A percentile compares a stretch with the other conserved stretches of the same genome.
Conservation (phyloP, 78 protist species). For the Corallochytrium limacisporum region DNA sequence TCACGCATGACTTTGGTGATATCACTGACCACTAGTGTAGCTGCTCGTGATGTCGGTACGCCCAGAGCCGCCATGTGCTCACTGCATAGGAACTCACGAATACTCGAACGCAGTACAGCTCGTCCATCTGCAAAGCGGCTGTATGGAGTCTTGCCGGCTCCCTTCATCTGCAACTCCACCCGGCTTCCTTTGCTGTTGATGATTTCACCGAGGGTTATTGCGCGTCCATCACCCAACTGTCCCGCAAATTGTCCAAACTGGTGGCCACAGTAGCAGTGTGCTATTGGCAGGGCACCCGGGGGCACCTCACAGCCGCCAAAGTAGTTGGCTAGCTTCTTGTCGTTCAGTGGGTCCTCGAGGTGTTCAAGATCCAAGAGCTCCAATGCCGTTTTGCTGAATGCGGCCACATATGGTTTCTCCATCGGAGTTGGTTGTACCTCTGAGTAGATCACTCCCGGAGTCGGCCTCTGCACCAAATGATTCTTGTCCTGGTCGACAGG, state of each 20-base stretch:
- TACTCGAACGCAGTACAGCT: slow-evolving; percentile 49
- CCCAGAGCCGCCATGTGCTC: slow-evolving; percentile 57
- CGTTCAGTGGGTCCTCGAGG: too few relatives aligned
- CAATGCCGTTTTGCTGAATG: too few relatives aligned
- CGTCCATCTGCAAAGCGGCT: slow-evolving; percentile 72
- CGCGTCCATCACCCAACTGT: slow-evolving; percentile 74
- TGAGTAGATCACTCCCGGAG: too few relatives aligned
- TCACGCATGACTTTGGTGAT: slow-evolving; percentile 32
- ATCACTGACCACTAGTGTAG: slow-evolving; percentile 29
- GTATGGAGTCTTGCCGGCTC: slow-evolving; percentile 72
- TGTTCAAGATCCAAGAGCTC: too few relatives aligned
- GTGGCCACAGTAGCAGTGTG: slow-evolving; percentile 33
- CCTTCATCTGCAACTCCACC: slow-evolving; percentile 46
- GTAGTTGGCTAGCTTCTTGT: too few relatives aligned
- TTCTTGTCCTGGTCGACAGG: too few relatives aligned
- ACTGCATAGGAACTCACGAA: slow-evolving; percentile 58
- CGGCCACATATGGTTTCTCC: too few relatives aligned
- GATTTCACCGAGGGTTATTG: slow-evolving; percentile 55
- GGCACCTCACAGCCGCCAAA: too few relatives aligned
- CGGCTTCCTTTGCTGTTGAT: neutral
- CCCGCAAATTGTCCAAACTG: slow-evolving; percentile 52
- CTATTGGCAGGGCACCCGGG: too few relatives aligned
- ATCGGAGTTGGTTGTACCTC: too few relatives aligned
- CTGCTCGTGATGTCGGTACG: slow-evolving; percentile 56
- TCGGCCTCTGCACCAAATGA: too few relatives aligned